Conservation (phyloP, 2,329 filamentous ascomycete genomes). For the Septoria petroselini region DNA sequence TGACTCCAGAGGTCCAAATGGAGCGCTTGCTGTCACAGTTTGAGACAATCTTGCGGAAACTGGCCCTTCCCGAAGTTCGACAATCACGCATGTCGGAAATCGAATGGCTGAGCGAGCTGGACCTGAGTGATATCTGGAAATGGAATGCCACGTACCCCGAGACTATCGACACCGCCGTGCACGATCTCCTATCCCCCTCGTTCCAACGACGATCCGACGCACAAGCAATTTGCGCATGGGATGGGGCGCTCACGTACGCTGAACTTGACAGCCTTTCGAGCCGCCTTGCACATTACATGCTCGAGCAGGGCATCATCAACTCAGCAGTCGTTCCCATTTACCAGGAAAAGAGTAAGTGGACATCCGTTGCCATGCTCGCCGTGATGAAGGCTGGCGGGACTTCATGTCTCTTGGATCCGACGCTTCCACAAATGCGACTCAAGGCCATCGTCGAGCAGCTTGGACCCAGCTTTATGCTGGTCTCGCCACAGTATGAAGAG, state of each 20-base stretch:
- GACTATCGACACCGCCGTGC: neutral
- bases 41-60: conserved; percentile 8
- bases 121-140: conserved; percentile 8
- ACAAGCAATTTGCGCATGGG: conserved; percentile 24
- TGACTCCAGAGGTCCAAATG: neutral
- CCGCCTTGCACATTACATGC: conserved; percentile 2
- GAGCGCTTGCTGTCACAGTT: neutral
- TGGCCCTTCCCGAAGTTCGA: too few relatives aligned
- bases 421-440: conserved; percentile 19
- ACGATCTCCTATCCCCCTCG: neutral
- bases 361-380: conserved; percentile 40
- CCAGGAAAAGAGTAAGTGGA: conserved; percentile 41
- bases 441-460: conserved; percentile 22
- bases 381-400: conserved; percentile 42
- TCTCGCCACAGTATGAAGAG: too few relatives aligned
- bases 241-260: conserved; percentile 17
- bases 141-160: conserved; percentile 2
- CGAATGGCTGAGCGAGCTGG: neutral
- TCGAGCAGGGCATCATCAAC: neutral
- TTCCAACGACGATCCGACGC: neutral
- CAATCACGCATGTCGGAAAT: too few relatives aligned
- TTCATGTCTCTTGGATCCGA: conserved; percentile 39
- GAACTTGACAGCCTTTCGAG: conserved; percentile 9
- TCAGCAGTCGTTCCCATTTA: conserved; percentile 25
- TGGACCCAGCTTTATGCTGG: conserved; percentile 20